Evolutionary conservation across 169 alveolate genomes (phyloP).

Genomic region (Eimeria maxima): DNA sequence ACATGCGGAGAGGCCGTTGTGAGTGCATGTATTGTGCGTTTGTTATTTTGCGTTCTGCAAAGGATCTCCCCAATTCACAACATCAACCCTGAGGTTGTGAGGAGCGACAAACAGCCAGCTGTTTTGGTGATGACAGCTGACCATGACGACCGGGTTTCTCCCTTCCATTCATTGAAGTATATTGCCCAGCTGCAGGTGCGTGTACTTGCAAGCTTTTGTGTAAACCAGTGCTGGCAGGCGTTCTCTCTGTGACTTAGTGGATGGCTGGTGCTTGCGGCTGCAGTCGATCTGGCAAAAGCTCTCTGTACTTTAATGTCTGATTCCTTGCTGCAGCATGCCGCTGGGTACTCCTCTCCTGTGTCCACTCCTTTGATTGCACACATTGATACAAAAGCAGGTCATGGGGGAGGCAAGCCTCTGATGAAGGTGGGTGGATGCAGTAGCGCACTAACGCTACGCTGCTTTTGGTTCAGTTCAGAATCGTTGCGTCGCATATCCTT

Average conservation of each 20-base stretch:
- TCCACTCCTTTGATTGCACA: slow-evolving; percentile 47
- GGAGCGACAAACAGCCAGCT: slow-evolving; percentile 56
- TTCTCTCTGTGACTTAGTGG: background rate
- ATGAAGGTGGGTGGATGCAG: slow-evolving; percentile 46
- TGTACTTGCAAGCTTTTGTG: background rate
- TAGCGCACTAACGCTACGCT: background rate
- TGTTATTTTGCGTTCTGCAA: too few species aligned
- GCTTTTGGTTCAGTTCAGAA: background rate
- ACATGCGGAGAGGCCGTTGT: background rate
- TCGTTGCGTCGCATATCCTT: background rate
- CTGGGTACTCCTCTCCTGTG: slow-evolving; percentile 59
- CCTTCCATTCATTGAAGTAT: slow-evolving; percentile 74
- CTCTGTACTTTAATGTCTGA: background rate
- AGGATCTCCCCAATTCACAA: slow-evolving; percentile 79
- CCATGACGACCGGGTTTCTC: slow-evolving; percentile 82
- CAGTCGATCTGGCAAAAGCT: background rate
- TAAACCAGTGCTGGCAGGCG: background rate
- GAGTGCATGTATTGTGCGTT: background rate
- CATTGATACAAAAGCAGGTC: slow-evolving; percentile 78
- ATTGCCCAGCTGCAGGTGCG: slow-evolving; percentile 76
- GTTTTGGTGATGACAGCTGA: slow-evolving; percentile 74
- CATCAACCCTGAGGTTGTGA: slow-evolving; percentile 25
- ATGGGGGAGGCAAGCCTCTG: slow-evolving; percentile 80
- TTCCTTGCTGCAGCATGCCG: slow-evolving; percentile 55
- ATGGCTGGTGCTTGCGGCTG: background rate